A percentile compares a stretch with the other conserved stretches of the same genome.
phyloP scores from a whole-genome alignment of 2,329 filamentous ascomycete genomes.

The Sarocladium kiliense region DNA sequence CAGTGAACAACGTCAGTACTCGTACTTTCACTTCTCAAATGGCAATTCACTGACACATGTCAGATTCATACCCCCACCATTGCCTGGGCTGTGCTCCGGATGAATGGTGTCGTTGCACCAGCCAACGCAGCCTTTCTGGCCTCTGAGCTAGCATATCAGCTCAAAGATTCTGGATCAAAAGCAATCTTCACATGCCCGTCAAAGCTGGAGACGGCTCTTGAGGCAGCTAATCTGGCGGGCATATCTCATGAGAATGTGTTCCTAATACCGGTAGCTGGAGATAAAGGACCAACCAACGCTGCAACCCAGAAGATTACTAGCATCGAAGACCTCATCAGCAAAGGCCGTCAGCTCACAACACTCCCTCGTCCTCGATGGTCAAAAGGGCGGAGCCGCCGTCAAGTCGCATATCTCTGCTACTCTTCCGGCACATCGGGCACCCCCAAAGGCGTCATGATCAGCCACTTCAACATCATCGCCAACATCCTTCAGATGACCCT shows the following conservation, averaged over 20 bases:
- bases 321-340: background rate
- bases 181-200: conserved; percentile 9
- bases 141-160: conserved; percentile 10
- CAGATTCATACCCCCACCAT: conserved; percentile 9
- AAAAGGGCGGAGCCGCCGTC: background rate
- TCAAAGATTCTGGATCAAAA: conserved; percentile 8
- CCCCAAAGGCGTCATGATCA: conserved; percentile 9
- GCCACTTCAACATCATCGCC: conserved; percentile 10
- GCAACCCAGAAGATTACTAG: conserved; percentile 43
- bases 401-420: conserved; percentile 1
- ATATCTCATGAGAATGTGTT: background rate
- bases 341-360: background rate
- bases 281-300: too few relatives aligned
- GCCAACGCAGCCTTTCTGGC: conserved; percentile 9
- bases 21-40: too few relatives aligned
- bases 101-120: conserved; percentile 11
- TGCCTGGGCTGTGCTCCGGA: conserved; percentile 11
- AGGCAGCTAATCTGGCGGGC: conserved; percentile 7
- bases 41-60: too few relatives aligned
- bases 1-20: conserved; percentile 13
- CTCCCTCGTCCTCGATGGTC: too few relatives aligned
- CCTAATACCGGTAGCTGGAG: too few relatives aligned
- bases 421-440: conserved; percentile 4
- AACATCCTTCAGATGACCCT: conserved; percentile 10
- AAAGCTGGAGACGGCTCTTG: conserved; percentile 7